These are phyloP conservation scores for Diaporthe longicolla DNA, from an alignment of 2,329 filamentous ascomycete species.

Conservation along the genomic window DNA sequence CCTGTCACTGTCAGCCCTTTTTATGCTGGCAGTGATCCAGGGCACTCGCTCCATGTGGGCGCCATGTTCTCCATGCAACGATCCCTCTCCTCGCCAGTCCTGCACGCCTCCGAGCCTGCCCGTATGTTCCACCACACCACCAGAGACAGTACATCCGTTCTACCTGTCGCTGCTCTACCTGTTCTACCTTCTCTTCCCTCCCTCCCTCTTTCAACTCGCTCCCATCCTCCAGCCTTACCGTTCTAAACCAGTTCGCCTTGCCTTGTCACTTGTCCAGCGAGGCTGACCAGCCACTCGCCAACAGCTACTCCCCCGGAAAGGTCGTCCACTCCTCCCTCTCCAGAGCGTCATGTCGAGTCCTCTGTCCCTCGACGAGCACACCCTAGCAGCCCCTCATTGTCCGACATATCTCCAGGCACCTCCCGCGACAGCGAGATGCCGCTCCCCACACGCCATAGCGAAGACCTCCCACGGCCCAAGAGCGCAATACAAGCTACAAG, in stretches of 20 bases:
- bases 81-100: slow-evolving; percentile 74
- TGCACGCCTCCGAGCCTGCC: slow-evolving; percentile 63
- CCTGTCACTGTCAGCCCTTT: slow-evolving; percentile 44
- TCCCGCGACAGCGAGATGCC: slow-evolving; percentile 53
- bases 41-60: slow-evolving; percentile 57
- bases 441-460: slow-evolving; percentile 59
- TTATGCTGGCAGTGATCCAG: slow-evolving; percentile 47
- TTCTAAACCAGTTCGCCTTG: slow-evolving; percentile 39
- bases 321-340: slow-evolving; percentile 67
- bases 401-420: slow-evolving; percentile 44
- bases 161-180: not conserved
- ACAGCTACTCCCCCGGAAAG: slow-evolving; percentile 52
- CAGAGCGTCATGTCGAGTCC: slow-evolving; percentile 64
- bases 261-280: not conserved
- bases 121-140: slow-evolving; percentile 63
- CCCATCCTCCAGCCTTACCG: not conserved
- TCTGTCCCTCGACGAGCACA: slow-evolving; percentile 65
- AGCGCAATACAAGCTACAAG: slow-evolving; percentile 55
- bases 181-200: not conserved
- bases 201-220: not conserved
- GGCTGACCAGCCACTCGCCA: slow-evolving; percentile 29
- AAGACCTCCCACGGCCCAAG: slow-evolving; percentile 58
- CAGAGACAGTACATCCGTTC: not conserved
- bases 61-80: slow-evolving; percentile 75
- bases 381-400: slow-evolving; percentile 69